Conservation (phyloP, 371 early-diverging fungal species). For the Coemansia sp. region DNA sequence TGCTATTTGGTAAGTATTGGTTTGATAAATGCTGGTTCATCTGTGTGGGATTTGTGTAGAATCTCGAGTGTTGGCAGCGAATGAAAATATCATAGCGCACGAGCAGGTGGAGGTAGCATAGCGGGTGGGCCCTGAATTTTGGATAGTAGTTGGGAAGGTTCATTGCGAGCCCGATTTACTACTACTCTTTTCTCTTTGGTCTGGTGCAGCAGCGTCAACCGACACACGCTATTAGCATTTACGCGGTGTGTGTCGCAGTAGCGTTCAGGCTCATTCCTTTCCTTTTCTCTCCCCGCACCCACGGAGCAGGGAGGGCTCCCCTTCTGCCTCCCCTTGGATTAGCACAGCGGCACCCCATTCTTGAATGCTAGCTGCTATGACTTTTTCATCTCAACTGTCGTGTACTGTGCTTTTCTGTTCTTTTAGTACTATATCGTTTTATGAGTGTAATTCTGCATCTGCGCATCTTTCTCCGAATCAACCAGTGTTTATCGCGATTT, state of each 20-base stretch:
- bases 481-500: neutral
- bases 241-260: neutral
- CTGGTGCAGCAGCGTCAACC: neutral
- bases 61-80: neutral
- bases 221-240: neutral
- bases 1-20: neutral
- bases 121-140: too few species aligned
- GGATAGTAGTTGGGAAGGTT: neutral
- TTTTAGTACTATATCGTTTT: conserved; percentile 3
- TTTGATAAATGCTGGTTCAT: neutral
- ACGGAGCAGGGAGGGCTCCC: neutral
- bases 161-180: neutral
- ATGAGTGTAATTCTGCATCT: neutral
- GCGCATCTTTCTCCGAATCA: neutral
- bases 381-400: neutral
- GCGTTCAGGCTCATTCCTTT: neutral
- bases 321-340: neutral
- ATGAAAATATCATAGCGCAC: neutral
- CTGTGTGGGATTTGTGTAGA: neutral
- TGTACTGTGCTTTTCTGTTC: neutral
- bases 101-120: neutral
- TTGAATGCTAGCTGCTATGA: neutral
- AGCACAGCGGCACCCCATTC: neutral
- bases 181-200: neutral
- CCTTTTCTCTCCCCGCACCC: neutral